Conservation (phyloP, 1,139 yeast species). For the Protomyces gravidus region DNA sequence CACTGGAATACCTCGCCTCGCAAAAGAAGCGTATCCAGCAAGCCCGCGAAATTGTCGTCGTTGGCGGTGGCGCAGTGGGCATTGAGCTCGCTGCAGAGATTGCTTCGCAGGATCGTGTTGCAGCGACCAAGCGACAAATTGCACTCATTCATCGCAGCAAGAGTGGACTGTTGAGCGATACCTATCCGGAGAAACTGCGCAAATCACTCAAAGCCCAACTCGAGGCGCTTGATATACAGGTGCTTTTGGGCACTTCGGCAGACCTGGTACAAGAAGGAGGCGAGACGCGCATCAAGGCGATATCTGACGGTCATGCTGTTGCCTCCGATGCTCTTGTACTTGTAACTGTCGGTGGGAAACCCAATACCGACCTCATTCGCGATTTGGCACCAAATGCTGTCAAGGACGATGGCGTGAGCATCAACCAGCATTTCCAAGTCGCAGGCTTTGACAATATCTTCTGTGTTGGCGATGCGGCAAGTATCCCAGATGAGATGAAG, state of each 20-base stretch:
- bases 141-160: constrained; percentile 14
- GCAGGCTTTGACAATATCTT: constrained; percentile 10
- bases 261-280: not conserved
- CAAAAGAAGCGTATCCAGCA: constrained; percentile 4
- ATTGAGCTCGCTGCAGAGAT: constrained; percentile 27
- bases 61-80: constrained; percentile 28
- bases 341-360: constrained; percentile 13
- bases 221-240: constrained; percentile 10
- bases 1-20: constrained; percentile 3
- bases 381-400: constrained; percentile 7
- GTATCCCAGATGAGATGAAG: constrained; percentile 11
- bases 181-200: constrained; percentile 22
- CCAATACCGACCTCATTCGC: constrained; percentile 9
- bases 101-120: not conserved
- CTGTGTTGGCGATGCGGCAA: constrained; percentile 13
- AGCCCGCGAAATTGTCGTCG: constrained; percentile 12
- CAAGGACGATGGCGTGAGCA: constrained; percentile 5
- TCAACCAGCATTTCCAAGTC: constrained; percentile 14
- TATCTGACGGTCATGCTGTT: constrained; percentile 4
- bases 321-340: not conserved
- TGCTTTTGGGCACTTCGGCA: not conserved
- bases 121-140: constrained; percentile 3
- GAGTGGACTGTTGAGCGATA: constrained; percentile 2
- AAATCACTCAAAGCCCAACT: constrained; percentile 6
- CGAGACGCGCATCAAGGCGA: constrained; percentile 1